Evolutionary conservation across 345 rosid species (phyloP).

Genomic region (Salix caprea): DNA sequence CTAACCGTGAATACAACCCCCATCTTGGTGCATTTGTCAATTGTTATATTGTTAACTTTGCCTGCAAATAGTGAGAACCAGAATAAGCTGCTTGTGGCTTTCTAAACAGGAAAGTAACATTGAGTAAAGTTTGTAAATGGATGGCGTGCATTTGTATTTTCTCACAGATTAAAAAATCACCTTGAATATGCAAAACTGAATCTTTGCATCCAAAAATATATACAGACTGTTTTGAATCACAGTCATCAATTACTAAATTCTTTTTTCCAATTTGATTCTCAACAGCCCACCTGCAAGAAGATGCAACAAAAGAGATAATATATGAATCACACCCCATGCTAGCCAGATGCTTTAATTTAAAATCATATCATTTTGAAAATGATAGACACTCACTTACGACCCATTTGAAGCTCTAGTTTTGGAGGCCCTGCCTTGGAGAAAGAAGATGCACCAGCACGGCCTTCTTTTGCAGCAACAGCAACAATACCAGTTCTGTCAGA

Average conservation of each 20-base stretch:
- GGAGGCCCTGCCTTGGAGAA: slow-evolving; percentile 81
- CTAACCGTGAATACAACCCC: slow-evolving; percentile 86
- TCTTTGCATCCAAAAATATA: slow-evolving; percentile 95
- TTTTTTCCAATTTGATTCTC: slow-evolving; percentile 93
- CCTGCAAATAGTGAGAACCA: slow-evolving; percentile 48
- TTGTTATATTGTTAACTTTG: slow-evolving; percentile 91
- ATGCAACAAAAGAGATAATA: slow-evolving; percentile 10
- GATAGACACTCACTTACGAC: slow-evolving; percentile 71
- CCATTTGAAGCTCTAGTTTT: slow-evolving; percentile 93
- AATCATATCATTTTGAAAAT: slow-evolving; percentile 1
- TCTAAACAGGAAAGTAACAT: slow-evolving; percentile 1
- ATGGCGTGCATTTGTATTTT: neutral
- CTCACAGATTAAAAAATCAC: slow-evolving; percentile 24
- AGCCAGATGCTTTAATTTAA: slow-evolving; percentile 4
- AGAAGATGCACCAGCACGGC: slow-evolving; percentile 41
- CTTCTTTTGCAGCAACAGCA: slow-evolving; percentile 49
- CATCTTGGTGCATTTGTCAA: slow-evolving; percentile 93
- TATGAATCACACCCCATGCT: slow-evolving; percentile 9
- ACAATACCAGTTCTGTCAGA: slow-evolving; percentile 70
- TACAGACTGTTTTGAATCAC: slow-evolving; percentile 90
- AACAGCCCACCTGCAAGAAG: slow-evolving; percentile 76
- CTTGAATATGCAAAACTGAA: slow-evolving; percentile 90
- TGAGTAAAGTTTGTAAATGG: neutral
- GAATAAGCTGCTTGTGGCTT: slow-evolving; percentile 6
- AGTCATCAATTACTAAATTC: slow-evolving; percentile 76